phyloP scores from a whole-genome alignment of 2,329 filamentous ascomycete species.

The Pseudovirgaria hyperparasitica region DNA sequence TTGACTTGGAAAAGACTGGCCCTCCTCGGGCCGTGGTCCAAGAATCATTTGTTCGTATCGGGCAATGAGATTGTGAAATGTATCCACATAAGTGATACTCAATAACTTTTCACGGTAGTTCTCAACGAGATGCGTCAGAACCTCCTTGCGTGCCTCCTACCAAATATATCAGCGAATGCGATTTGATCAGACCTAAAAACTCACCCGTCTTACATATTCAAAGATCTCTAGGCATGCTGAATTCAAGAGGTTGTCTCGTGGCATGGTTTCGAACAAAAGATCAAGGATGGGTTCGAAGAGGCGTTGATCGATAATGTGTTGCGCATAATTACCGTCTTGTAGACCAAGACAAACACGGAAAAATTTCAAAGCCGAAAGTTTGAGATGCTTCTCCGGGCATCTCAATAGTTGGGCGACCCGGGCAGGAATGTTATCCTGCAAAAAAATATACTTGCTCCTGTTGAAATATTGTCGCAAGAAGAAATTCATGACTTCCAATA shows the following conservation, averaged over 20 bases:
- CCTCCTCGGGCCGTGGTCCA: constrained; percentile 44
- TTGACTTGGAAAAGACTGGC: constrained; percentile 59
- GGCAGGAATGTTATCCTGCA: constrained; percentile 63
- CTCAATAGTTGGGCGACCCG: constrained; percentile 72
- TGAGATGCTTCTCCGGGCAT: constrained; percentile 82
- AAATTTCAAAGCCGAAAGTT: constrained; percentile 84
- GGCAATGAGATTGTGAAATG: constrained; percentile 63
- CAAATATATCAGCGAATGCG: background rate
- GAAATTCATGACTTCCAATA: constrained; percentile 88
- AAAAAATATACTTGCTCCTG: constrained; percentile 77
- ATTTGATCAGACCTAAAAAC: no score
- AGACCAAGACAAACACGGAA: constrained; percentile 76
- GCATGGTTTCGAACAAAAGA: constrained; percentile 73
- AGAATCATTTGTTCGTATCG: constrained; percentile 61
- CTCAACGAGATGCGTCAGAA: constrained; percentile 74
- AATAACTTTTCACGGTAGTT: constrained; percentile 69
- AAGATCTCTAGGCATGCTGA: constrained; percentile 92
- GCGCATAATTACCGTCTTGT: constrained; percentile 84
- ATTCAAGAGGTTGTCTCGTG: constrained; percentile 83
- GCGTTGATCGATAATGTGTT: constrained; percentile 67
- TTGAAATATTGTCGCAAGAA: constrained; percentile 83
- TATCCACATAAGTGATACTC: constrained; percentile 68
- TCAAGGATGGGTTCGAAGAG: constrained; percentile 76
- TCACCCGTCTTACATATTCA: constrained; percentile 60
- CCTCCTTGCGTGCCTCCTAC: constrained; percentile 65